Evolutionary conservation across 129 eudicot species (phyloP).

Genomic region (Calendula officinalis): DNA sequence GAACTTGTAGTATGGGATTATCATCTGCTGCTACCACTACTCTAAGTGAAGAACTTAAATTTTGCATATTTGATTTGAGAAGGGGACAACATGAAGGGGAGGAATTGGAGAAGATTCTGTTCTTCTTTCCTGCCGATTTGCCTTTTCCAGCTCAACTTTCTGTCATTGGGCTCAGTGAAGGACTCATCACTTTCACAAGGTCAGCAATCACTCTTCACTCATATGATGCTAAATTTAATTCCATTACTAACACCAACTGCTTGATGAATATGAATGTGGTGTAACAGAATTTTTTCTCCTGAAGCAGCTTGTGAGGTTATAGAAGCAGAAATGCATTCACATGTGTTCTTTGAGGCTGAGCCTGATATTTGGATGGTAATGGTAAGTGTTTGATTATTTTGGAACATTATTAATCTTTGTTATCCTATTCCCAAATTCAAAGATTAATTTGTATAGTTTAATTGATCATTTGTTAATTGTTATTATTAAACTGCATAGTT

Average conservation of each 20-base stretch:
- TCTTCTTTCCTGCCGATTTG: conserved; percentile 79
- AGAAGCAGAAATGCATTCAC: conserved; percentile 95
- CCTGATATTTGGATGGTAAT: conserved; percentile 99
- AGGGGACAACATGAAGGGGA: conserved; percentile 96
- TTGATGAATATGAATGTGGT: conserved; percentile 8
- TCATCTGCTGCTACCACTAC: conserved; percentile 46
- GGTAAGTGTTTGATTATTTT: conserved; percentile 40
- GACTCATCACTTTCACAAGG: conserved; percentile 98
- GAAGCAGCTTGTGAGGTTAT: conserved; percentile 98
- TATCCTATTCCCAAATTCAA: background rate
- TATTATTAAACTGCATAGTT: background rate
- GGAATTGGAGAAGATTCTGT: conserved; percentile 91
- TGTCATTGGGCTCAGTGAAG: conserved; percentile 95
- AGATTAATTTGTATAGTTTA: background rate
- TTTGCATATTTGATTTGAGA: conserved; percentile 87
- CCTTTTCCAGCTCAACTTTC: conserved; percentile 80
- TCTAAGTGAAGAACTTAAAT: conserved; percentile 52
- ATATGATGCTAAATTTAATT: background rate
- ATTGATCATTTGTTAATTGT: conserved; percentile 12
- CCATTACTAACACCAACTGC: background rate
- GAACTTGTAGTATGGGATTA: conserved; percentile 55
- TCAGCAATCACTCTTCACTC: conserved; percentile 26
- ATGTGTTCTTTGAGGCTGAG: conserved; percentile 90
- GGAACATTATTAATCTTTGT: conserved; percentile 1
- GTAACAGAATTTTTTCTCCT: conserved; percentile 89